phyloP scores from a whole-genome alignment of 2,329 filamentous ascomycete species.

The Lachnellula willkommii region DNA sequence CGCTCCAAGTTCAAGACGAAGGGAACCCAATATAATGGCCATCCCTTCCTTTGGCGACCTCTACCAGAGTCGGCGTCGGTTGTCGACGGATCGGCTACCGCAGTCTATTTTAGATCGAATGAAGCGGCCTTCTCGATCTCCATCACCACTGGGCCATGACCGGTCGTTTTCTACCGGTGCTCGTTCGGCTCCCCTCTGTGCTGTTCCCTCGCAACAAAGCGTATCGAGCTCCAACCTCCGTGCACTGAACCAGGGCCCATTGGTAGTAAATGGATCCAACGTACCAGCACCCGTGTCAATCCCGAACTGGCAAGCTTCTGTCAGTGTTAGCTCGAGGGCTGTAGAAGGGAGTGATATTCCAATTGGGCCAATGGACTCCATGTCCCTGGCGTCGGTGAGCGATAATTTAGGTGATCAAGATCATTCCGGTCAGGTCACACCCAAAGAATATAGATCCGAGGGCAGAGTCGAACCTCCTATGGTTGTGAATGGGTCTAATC shows the following conservation, averaged over 20 bases:
- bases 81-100: slow-evolving; percentile 32
- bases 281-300: slow-evolving; percentile 23
- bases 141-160: slow-evolving; percentile 32
- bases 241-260: slow-evolving; percentile 25
- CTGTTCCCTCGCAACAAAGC: slow-evolving; percentile 21
- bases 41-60: slow-evolving; percentile 32
- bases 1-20: slow-evolving; percentile 14
- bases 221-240: slow-evolving; percentile 26
- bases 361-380: slow-evolving; percentile 25
- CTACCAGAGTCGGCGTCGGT: slow-evolving; percentile 20
- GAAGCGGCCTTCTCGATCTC: slow-evolving; percentile 30
- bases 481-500: slow-evolving; percentile 26
- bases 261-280: slow-evolving; percentile 31
- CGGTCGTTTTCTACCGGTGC: slow-evolving; percentile 27
- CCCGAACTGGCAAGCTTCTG: slow-evolving; percentile 24
- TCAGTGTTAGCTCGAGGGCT: slow-evolving; percentile 21
- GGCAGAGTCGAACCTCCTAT: slow-evolving; percentile 15
- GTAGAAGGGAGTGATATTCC: slow-evolving; percentile 25
- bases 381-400: slow-evolving; percentile 25
- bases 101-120: slow-evolving; percentile 31
- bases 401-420: slow-evolving; percentile 22
- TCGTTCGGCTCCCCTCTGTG: slow-evolving; percentile 20
- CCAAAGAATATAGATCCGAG: slow-evolving; percentile 19
- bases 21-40: slow-evolving; percentile 16
- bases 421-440: slow-evolving; percentile 23